Evolutionary conservation across 306 rosid species (phyloP).

Genomic region (Alnus glutinosa): DNA sequence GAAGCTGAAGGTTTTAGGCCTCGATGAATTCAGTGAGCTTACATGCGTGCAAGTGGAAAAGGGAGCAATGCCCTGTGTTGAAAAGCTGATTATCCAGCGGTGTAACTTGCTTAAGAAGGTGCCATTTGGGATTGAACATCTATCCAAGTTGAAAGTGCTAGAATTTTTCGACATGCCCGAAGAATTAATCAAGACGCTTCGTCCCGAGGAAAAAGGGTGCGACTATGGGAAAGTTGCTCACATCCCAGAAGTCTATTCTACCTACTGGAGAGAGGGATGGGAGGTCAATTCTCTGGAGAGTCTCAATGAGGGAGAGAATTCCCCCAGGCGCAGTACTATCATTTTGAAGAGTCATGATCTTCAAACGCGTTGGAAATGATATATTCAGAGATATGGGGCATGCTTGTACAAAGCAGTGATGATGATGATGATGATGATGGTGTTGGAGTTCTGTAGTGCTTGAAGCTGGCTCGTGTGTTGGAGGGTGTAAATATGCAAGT

Average conservation of each 20-base stretch:
- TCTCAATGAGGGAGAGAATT: not conserved
- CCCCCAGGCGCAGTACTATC: not conserved
- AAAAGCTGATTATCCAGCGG: constrained; percentile 55
- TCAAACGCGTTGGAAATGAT: not conserved
- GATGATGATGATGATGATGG: not conserved
- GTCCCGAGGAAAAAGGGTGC: constrained; percentile 42
- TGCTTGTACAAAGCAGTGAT: not conserved
- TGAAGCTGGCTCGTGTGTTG: not conserved
- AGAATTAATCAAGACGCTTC: constrained; percentile 49
- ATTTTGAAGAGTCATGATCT: not conserved
- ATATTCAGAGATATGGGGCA: not conserved
- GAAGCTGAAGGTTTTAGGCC: constrained; percentile 64
- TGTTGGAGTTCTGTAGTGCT: not conserved
- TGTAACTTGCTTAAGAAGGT: constrained; percentile 47
- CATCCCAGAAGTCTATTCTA: constrained; percentile 58
- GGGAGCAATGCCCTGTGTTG: constrained; percentile 68
- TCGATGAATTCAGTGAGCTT: constrained; percentile 59
- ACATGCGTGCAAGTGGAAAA: constrained; percentile 45
- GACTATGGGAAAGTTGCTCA: constrained; percentile 54
- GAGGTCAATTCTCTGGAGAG: constrained; percentile 36
- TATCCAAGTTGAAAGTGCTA: constrained; percentile 48
- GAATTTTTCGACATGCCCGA: constrained; percentile 69
- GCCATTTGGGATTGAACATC: constrained; percentile 56
- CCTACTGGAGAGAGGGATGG: constrained; percentile 74
- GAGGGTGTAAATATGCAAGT: not conserved